phyloP scores from a whole-genome alignment of 768 basidiomycete genomes.

The Cyclocybe cylindracea region DNA sequence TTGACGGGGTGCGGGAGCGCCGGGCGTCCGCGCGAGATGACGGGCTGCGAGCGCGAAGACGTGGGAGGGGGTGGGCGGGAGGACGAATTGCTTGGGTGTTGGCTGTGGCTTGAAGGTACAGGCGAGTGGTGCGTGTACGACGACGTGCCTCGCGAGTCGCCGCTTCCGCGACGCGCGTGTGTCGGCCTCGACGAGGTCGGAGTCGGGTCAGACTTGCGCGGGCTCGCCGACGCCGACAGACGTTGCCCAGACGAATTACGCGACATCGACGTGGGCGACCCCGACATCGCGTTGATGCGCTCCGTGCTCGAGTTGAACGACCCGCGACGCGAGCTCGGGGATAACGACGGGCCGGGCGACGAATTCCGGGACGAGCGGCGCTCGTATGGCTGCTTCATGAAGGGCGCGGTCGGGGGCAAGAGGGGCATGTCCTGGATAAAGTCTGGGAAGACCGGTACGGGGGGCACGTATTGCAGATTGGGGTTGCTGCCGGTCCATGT shows the following conservation, averaged over 20 bases:
- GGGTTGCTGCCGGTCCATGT: constrained; percentile 41
- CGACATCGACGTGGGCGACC: constrained; percentile 12
- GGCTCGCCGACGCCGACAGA: constrained; percentile 13
- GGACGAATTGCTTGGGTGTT: constrained; percentile 3
- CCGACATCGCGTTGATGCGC: constrained; percentile 19
- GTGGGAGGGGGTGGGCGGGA: constrained; percentile 17
- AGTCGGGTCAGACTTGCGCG: constrained; percentile 10
- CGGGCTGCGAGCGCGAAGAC: constrained; percentile 28
- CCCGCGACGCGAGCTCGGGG: constrained; percentile 38
- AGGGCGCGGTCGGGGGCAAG: constrained; percentile 72
- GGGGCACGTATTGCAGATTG: constrained; percentile 35
- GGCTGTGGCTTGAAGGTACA: constrained; percentile 7
- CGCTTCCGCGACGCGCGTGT: constrained; percentile 22
- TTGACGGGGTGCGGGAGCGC: constrained; percentile 27
- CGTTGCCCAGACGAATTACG: constrained; percentile 14
- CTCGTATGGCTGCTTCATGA: constrained; percentile 68
- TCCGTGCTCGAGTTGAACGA: constrained; percentile 36
- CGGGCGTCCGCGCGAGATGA: constrained; percentile 25
- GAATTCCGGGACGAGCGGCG: constrained; percentile 35
- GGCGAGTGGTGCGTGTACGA: constrained; percentile 2
- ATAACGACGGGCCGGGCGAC: constrained; percentile 33
- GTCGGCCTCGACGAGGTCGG: constrained; percentile 9
- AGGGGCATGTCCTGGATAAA: constrained; percentile 65
- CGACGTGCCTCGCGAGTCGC: constrained; percentile 25
- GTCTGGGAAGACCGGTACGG: constrained; percentile 43